Base-by-base conservation (phyloP, 805 yeast genomes). In the Candida rishiriensis region DNA sequence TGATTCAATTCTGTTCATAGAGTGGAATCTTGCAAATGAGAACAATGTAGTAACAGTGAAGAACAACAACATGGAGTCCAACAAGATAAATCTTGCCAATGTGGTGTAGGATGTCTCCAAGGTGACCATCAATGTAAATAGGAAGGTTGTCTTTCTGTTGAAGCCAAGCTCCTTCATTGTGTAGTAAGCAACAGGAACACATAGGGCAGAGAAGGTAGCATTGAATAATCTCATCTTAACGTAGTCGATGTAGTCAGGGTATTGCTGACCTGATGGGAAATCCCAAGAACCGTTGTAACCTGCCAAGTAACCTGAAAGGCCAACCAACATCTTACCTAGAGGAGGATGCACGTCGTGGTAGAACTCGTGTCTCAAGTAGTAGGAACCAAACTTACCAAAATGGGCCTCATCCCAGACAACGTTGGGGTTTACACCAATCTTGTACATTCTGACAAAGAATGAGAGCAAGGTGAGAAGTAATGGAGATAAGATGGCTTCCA, bases 281-380 rank as follows among this genome's bases (percentile, higher is more conserved):
- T 79, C 87, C 78, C 90, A 93, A 21, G 83, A 73, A 15, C 98
- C 97, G 56, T 85, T 79, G 62, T 83, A 86, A n/a, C 85, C 85
- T n/a, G 93, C 91, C 47, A 89, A 62, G 63, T 79, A 88, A 38
- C 96, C 97, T 36, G 90, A 82, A 34, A 88, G 71, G 0, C 95
- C 98, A 46, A 88, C 87, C 48, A 93, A 73, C 85, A 91, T 83
- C 66, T 91, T 91, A 17, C 97, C 98, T 56, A 91, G 71, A 1
- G 99, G 99, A 39, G 99, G 99, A 66, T 91, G 99, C 30, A 91
- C 97, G 66, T 91, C 99, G 62, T 88, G 95, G 65, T 90, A 91
- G 62, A 86, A 88, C 57, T 88, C 95, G 54, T 88, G 93, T 53
- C 71, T 82, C 50, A 91, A 71, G 65, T 91, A 91, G 63, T 88